Evolutionary conservation across 2,329 filamentous ascomycete genomes (phyloP).

Genomic region (Diaporthe aspalathi): DNA sequence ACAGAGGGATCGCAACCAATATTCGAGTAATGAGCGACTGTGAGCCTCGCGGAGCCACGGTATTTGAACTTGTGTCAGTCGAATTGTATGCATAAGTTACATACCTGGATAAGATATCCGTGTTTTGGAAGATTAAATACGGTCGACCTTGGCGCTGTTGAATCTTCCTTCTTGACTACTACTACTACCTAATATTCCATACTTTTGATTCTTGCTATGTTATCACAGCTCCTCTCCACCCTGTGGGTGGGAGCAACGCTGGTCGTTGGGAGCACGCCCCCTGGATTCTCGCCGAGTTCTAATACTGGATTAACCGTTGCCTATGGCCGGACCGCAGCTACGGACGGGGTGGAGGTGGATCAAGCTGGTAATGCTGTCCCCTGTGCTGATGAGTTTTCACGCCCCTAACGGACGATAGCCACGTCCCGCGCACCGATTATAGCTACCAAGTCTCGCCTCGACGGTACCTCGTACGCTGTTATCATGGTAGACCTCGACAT

Average conservation of each 20-base stretch:
- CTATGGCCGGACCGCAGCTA: neutral
- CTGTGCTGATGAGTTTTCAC: too few relatives aligned
- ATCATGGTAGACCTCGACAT: slow-evolving; percentile 61
- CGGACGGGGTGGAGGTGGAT: neutral
- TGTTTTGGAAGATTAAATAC: neutral
- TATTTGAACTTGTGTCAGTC: neutral
- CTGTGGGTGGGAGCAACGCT: slow-evolving; percentile 5
- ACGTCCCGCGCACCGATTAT: neutral
- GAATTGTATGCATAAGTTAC: too few relatives aligned
- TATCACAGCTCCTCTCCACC: neutral
- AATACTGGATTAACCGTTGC: slow-evolving; percentile 1
- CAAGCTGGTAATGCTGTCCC: neutral
- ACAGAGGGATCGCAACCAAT: neutral
- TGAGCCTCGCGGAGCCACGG: neutral
- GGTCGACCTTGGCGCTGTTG: neutral
- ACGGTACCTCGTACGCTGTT: slow-evolving; percentile 49
- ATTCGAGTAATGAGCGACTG: neutral
- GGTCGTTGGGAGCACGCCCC: slow-evolving; percentile 28
- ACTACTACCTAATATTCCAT: neutral
- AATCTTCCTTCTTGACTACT: neutral
- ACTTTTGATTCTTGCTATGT: neutral
- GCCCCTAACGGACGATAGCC: neutral
- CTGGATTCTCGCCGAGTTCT: slow-evolving; percentile 3
- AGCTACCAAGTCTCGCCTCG: slow-evolving; percentile 8
- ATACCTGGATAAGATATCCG: neutral